Conservation (phyloP, 805 yeast genomes). For the Lipomyces orientalis region DNA sequence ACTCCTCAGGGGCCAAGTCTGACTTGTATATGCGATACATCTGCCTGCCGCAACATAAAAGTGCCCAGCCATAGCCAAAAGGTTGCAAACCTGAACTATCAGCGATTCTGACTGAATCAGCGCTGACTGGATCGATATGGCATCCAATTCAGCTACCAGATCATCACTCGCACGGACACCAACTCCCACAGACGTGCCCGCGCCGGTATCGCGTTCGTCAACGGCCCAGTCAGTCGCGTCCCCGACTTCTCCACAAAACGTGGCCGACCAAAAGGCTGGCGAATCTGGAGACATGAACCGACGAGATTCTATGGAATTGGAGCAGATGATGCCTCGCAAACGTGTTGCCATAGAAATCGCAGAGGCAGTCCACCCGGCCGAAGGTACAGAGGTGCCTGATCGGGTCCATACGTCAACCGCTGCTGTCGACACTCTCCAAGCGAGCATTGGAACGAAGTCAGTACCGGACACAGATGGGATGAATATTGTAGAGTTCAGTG, state of each 20-base stretch:
- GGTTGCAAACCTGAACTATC: neutral
- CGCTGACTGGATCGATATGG: neutral
- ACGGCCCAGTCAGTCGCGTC: neutral
- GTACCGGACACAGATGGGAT: neutral
- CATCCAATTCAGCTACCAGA: neutral
- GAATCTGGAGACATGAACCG: constrained; percentile 13
- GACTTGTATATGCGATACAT: neutral
- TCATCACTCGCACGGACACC: neutral
- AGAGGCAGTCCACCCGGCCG: neutral
- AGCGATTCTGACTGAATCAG: neutral
- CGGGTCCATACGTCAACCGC: neutral
- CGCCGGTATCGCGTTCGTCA: neutral
- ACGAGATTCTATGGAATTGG: constrained; percentile 30
- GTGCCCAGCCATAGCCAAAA: neutral
- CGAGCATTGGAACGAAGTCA: neutral
- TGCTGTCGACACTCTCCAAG: neutral
- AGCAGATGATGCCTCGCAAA: constrained; percentile 31
- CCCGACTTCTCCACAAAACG: neutral
- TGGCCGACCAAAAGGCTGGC: neutral
- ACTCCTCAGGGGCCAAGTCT: neutral
- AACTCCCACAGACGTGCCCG: neutral
- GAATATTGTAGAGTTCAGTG: neutral
- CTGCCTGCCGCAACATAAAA: no score
- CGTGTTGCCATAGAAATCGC: constrained; percentile 21
- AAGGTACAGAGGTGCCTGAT: neutral